Evolutionary conservation across 176 grass and related monocot genomes (phyloP).

Genomic region (Hsuehochloa calcarea): DNA sequence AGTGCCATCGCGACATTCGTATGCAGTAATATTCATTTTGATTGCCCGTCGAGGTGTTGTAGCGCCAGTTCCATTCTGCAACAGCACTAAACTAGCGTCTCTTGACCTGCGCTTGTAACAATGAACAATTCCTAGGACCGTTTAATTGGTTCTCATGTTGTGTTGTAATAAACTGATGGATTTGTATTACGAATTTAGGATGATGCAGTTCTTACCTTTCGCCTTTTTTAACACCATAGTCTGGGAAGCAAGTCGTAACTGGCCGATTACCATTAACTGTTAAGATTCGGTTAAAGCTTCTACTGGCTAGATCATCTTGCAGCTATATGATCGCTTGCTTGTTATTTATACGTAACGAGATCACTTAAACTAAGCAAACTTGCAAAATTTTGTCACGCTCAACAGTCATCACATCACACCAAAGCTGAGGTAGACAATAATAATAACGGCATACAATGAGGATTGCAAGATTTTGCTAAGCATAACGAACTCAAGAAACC

Average conservation of each 20-base stretch:
- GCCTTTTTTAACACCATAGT: not conserved
- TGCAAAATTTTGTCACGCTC: not conserved
- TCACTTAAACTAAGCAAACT: not conserved
- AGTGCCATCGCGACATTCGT: slow-evolving; percentile 54
- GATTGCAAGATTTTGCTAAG: not conserved
- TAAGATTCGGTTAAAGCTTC: not conserved
- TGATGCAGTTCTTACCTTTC: not conserved
- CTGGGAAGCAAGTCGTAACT: not conserved
- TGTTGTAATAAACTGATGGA: not conserved
- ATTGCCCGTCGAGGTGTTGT: slow-evolving; percentile 9
- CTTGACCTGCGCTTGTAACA: not conserved
- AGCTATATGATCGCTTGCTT: not conserved
- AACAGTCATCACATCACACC: not conserved
- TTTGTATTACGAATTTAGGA: not conserved
- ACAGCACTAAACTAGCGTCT: not conserved
- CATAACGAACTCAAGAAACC: not conserved
- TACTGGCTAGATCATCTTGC: not conserved
- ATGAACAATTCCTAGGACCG: not conserved
- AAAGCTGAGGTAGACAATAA: not conserved
- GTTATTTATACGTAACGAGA: not conserved
- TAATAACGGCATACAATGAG: not conserved
- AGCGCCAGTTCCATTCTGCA: not conserved
- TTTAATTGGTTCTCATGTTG: not conserved
- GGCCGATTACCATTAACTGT: not conserved
- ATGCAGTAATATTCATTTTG: not conserved